These are phyloP conservation scores for Eucalyptus regnans DNA, from an alignment of 345 rosid species.

Conservation along the genomic window DNA sequence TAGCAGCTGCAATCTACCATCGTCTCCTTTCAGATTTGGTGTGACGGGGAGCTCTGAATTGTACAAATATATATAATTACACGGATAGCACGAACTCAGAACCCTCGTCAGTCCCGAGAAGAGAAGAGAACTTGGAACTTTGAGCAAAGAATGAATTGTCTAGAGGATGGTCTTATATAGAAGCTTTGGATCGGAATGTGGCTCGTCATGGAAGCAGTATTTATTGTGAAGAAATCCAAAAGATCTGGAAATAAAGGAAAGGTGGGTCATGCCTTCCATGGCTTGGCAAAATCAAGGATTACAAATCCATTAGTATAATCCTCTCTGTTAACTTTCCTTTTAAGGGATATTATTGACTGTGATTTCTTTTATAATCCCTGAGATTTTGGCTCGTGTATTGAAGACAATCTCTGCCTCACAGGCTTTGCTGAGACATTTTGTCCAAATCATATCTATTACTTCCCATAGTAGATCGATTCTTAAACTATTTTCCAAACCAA, in stretches of 20 bases:
- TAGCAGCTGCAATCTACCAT: slow-evolving; percentile 26
- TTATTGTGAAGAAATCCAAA: not conserved
- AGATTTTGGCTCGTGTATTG: not conserved
- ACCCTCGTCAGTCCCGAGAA: not conserved
- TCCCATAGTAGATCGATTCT: not conserved
- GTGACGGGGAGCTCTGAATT: not conserved
- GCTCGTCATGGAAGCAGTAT: not conserved
- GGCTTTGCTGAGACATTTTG: not conserved
- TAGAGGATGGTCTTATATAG: not conserved
- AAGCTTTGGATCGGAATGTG: not conserved
- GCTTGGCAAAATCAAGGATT: not conserved
- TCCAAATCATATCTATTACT: not conserved
- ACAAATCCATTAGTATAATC: too few species aligned
- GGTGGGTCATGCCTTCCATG: not conserved
- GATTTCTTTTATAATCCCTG: not conserved
- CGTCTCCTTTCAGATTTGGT: not conserved
- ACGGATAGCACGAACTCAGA: not conserved
- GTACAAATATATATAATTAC: not conserved
- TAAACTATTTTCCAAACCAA: not conserved
- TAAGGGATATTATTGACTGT: too few species aligned
- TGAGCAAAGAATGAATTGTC: not conserved
- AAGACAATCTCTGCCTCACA: not conserved
- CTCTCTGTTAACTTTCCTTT: not conserved
- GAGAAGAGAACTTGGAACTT: not conserved
- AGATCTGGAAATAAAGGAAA: not conserved